Conservation (phyloP, 441 rosid species). For the Arabidopsis lyrata region DNA sequence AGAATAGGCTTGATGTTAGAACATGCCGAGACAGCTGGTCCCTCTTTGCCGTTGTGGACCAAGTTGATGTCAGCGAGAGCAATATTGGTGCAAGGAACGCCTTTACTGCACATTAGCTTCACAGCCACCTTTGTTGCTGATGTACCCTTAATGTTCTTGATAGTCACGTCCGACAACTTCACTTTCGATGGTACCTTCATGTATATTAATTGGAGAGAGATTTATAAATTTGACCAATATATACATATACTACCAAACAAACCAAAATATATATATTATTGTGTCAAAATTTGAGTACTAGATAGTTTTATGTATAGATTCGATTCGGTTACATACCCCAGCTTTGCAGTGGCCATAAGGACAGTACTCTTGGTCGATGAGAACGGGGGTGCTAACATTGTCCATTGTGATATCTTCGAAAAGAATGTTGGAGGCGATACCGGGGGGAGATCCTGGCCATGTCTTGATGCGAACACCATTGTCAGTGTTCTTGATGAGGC, state of each 20-base stretch:
- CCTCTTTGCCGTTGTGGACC: conserved; percentile 44
- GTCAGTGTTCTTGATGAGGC: conserved; percentile 44
- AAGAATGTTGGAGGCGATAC: conserved; percentile 43
- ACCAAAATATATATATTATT: not conserved
- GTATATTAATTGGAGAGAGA: not conserved
- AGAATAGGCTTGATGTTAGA: conserved; percentile 48
- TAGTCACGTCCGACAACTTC: conserved; percentile 49
- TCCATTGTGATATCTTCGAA: conserved; percentile 52
- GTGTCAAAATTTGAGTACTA: not conserved
- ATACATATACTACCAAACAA: not conserved
- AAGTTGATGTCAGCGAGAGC: conserved; percentile 52
- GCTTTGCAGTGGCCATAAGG: conserved; percentile 45
- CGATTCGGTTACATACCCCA: conserved; percentile 31
- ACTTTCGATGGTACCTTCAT: conserved; percentile 50
- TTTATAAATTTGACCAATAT: not conserved
- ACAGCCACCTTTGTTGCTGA: conserved; percentile 48
- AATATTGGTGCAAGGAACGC: conserved; percentile 52
- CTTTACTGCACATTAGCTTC: conserved; percentile 54
- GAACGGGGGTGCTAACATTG: conserved; percentile 49
- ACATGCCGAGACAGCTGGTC: conserved; percentile 47
- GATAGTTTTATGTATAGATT: not conserved
- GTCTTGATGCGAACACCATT: conserved; percentile 67
- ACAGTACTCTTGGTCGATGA: conserved; percentile 57
- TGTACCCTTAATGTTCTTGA: conserved; percentile 60
- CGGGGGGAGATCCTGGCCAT: conserved; percentile 55